Conservation (phyloP, 345 rosid species). For the Stellera chamaejasme region DNA sequence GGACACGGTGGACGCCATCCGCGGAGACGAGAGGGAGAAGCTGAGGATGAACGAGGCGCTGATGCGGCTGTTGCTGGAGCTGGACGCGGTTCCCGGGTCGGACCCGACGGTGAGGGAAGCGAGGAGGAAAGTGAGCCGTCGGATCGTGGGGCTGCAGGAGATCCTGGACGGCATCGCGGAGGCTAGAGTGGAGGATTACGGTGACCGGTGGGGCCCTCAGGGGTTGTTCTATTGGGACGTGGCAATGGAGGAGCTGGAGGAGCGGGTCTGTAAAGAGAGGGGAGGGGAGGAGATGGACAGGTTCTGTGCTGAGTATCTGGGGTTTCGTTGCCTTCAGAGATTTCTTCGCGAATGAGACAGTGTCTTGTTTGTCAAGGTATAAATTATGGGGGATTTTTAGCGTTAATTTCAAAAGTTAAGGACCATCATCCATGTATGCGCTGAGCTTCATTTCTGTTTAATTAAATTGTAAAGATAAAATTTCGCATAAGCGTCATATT, state of each 20-base stretch:
- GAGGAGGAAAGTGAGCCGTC: slow-evolving; percentile 74
- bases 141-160: slow-evolving; percentile 85
- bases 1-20: slow-evolving; percentile 75
- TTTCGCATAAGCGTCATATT: too few species aligned
- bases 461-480: background rate
- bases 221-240: slow-evolving; percentile 36
- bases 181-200: slow-evolving; percentile 19
- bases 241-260: slow-evolving; percentile 52
- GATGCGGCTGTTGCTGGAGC: slow-evolving; percentile 69
- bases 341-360: slow-evolving; percentile 44
- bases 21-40: slow-evolving; percentile 54
- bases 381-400: too few species aligned
- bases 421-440: too few species aligned
- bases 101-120: slow-evolving; percentile 68
- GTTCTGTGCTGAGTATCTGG: slow-evolving; percentile 75
- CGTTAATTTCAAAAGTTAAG: too few species aligned
- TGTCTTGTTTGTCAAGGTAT: background rate
- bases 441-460: background rate
- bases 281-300: slow-evolving; percentile 85
- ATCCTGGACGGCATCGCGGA: slow-evolving; percentile 56
- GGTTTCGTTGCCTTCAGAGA: slow-evolving; percentile 82
- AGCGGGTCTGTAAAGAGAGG: slow-evolving; percentile 53
- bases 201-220: slow-evolving; percentile 7
- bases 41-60: slow-evolving; percentile 67
- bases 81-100: slow-evolving; percentile 78